These are phyloP conservation scores for Entophlyctis luteolus DNA, from an alignment of 192 early-diverging fungal species.

Conservation along the genomic window DNA sequence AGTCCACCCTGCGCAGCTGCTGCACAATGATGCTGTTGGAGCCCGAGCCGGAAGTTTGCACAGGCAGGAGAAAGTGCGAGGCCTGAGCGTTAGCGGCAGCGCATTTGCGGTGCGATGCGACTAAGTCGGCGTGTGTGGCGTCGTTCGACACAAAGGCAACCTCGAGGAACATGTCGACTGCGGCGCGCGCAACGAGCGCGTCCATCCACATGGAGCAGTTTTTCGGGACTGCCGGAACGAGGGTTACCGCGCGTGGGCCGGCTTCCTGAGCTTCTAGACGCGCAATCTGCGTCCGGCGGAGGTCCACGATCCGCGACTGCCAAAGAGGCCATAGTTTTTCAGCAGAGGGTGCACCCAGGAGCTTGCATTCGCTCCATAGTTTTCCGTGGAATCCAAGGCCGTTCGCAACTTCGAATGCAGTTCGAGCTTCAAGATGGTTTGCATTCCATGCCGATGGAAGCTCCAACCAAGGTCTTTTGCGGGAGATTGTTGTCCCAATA, in stretches of 20 bases:
- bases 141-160: neutral
- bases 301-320: neutral
- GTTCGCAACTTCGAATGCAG: neutral
- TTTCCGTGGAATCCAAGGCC: conserved; percentile 7
- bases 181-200: neutral
- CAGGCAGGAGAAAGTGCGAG: neutral
- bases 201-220: neutral
- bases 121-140: neutral
- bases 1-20: neutral
- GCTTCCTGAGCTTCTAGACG: neutral
- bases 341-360: neutral
- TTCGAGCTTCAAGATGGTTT: conserved; percentile 13
- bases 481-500: neutral
- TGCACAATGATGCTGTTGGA: neutral
- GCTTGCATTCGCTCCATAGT: conserved; percentile 10
- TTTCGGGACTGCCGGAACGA: conserved; percentile 1
- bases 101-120: neutral
- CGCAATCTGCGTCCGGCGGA: neutral
- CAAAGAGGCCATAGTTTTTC: neutral
- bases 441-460: conserved; percentile 6
- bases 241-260: neutral
- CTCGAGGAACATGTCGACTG: neutral
- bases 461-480: neutral
- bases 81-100: neutral
- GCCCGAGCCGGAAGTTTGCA: neutral